These are phyloP conservation scores for Candida boidinii DNA, from an alignment of 805 yeast species.

Conservation along the genomic window DNA sequence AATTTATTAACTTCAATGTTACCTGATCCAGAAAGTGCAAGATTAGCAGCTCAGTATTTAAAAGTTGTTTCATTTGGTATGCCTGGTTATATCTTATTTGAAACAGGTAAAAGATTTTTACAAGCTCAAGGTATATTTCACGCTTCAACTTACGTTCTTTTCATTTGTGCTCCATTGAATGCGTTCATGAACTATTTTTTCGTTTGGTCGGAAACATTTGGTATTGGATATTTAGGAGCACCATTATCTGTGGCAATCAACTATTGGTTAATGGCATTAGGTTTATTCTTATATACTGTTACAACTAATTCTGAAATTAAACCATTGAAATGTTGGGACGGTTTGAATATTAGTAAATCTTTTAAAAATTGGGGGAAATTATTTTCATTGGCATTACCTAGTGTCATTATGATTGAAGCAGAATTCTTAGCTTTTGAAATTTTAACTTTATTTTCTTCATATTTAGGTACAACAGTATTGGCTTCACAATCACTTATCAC, in stretches of 20 bases:
- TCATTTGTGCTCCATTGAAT: slow-evolving; percentile 47
- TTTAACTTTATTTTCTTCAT: slow-evolving; percentile 44
- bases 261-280: slow-evolving; percentile 47
- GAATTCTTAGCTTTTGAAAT: slow-evolving; percentile 53
- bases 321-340: slow-evolving; percentile 45
- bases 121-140: slow-evolving; percentile 55
- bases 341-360: slow-evolving; percentile 29
- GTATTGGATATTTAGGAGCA: slow-evolving; percentile 50
- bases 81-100: slow-evolving; percentile 49
- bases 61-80: slow-evolving; percentile 40
- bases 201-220: slow-evolving; percentile 34
- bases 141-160: slow-evolving; percentile 43
- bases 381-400: slow-evolving; percentile 41
- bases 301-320: slow-evolving; percentile 35
- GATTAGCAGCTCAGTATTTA: slow-evolving; percentile 39
- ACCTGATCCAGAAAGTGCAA: slow-evolving; percentile 39
- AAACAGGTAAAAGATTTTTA: slow-evolving; percentile 45
- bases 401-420: slow-evolving; percentile 50
- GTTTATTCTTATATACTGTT: slow-evolving; percentile 30
- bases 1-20: slow-evolving; percentile 25
- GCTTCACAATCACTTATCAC: slow-evolving; percentile 45
- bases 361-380: slow-evolving; percentile 39
- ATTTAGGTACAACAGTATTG: slow-evolving; percentile 42
- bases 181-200: slow-evolving; percentile 36
- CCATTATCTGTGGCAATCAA: slow-evolving; percentile 52